Base-by-base conservation (phyloP, 495 filamentous ascomycete species). In the Aspergillus heteromorphus region DNA sequence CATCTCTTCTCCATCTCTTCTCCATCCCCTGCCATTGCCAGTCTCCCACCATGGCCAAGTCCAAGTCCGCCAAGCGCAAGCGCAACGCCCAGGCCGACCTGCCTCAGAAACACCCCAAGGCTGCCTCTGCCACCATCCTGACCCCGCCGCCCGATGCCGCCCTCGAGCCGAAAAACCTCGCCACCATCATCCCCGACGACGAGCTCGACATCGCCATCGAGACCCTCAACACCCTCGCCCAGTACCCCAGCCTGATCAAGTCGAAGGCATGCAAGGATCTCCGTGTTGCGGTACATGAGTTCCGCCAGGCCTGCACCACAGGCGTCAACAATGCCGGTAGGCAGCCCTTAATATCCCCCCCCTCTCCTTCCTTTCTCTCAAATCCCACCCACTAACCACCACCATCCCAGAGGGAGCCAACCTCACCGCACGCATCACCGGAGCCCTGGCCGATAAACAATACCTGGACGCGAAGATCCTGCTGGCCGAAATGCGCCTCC, bases 211-310 rank as follows among this genome's bases (percentile, higher is more conserved):
- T 68, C 54, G 68, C 70, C 17, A 64, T 71, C 17, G 70, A 73
- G 30, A 71, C 70, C 4, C 70, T 73, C 45, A 63, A 51, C 5
- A 55, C 70, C 2, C 70, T 73, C 48, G 55, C 70, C n/a, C 55
- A 71, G 61, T 67, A 68, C 25, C 70, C 70, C 45, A 57, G 43
- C 45, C 40, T 73, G 45, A 71, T 65, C 14, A 73, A 73, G 50
- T 73, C 68, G 5, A 73, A 73, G 51, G 66, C 63, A 51, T 73
- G 70, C 63, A 71, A 70, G 49, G 70, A 73, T 25, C 65, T 73
- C 14, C 66, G 70, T 30, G 63, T 61, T 13, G 70, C 70, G 10
- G 68, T 73, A 17, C 71, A 73, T 54, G 64, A 70, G 30, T 73
- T 73, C 45, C 70, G 70, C 6, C 70, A 68, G 55, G 62, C 70